These are phyloP conservation scores for Alopecurus myosuroides DNA, from an alignment of 176 grass and related monocot genomes.

Conservation along the genomic window DNA sequence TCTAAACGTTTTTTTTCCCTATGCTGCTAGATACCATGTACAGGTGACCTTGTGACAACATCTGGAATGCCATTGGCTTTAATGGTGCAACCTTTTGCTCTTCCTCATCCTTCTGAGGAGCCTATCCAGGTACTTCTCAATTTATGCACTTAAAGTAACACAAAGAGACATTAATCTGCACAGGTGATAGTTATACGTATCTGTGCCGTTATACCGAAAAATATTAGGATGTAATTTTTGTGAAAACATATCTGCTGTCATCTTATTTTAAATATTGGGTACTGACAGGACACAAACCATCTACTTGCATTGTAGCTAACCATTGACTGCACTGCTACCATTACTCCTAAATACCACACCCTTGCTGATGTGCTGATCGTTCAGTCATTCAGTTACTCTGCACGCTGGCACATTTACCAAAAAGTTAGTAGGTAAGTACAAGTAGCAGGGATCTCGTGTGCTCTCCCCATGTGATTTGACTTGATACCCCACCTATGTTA, in stretches of 20 bases:
- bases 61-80: conserved; percentile 80
- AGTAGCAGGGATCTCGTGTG: not conserved
- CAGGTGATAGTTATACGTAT: not conserved
- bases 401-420: not conserved
- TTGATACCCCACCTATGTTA: not conserved
- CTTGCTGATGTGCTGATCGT: not conserved
- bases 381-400: not conserved
- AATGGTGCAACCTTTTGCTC: conserved; percentile 84
- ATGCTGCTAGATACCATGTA: conserved; percentile 76
- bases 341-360: not conserved
- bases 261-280: not conserved
- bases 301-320: not conserved
- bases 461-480: not conserved
- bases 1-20: conserved; percentile 24
- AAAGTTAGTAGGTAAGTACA: not conserved
- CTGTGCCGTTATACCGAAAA: not conserved
- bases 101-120: conserved; percentile 78
- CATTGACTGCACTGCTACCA: not conserved
- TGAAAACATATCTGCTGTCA: not conserved
- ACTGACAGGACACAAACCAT: not conserved
- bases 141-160: not conserved
- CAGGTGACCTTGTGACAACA: conserved; percentile 71
- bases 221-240: not conserved
- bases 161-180: not conserved
- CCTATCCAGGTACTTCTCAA: conserved; percentile 56